Percentiles rank a stretch among this genome's conserved stretches.
Conservation (phyloP, 495 filamentous ascomycete species). For the Aspergillus bertholletiae region DNA sequence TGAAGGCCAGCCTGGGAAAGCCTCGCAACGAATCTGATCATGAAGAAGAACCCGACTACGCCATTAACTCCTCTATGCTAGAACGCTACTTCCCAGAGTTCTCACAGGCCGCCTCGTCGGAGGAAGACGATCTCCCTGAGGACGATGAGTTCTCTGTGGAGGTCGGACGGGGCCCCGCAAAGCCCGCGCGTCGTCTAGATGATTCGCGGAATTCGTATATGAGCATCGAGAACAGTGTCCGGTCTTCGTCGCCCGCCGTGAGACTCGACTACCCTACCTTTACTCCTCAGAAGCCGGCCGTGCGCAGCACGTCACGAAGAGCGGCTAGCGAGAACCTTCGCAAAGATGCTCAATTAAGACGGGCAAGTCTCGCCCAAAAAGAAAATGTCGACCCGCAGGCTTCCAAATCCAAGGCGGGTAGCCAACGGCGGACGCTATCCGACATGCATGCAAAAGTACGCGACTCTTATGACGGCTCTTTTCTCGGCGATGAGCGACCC, state of each 20-base stretch:
- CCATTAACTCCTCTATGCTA: conserved; percentile 61
- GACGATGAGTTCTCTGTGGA: conserved; percentile 42
- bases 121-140: conserved; percentile 31
- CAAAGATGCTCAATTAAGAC: conserved; percentile 43
- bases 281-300: conserved; percentile 39
- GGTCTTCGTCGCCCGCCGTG: conserved; percentile 45
- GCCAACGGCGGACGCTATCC: conserved; percentile 43
- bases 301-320: conserved; percentile 23
- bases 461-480: conserved; percentile 53
- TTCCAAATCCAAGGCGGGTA: conserved; percentile 28
- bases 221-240: conserved; percentile 46
- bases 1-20: conserved; percentile 28
- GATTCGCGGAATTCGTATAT: conserved; percentile 44
- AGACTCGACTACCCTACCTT: conserved; percentile 41
- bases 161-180: conserved; percentile 38
- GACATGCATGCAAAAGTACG: conserved; percentile 54
- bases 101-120: conserved; percentile 40
- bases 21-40: conserved; percentile 11
- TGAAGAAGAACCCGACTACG: conserved; percentile 44
- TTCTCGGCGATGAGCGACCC: conserved; percentile 49
- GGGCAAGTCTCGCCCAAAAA: conserved; percentile 43
- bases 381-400: conserved; percentile 40
- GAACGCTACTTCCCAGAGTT: conserved; percentile 63
- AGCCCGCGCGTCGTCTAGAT: conserved; percentile 31
- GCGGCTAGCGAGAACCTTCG: conserved; percentile 39